A percentile compares a stretch with the other conserved stretches of the same genome.
Conservation (phyloP, 2,329 filamentous ascomycete species). For the Ascochyta clinopodiicola region DNA sequence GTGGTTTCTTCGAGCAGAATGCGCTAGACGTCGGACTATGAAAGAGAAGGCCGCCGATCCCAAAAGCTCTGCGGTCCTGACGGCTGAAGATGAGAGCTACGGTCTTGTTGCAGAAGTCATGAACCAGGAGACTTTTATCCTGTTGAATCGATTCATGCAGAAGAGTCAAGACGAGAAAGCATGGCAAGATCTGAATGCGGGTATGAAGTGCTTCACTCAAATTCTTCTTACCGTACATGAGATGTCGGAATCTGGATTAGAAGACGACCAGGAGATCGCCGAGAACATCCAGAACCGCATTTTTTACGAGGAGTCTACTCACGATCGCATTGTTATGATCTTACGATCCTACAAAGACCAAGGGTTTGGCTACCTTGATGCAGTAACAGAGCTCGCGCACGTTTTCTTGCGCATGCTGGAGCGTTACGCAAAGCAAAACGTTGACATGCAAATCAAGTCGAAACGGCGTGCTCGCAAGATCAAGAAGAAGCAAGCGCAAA, state of each 20-base stretch:
- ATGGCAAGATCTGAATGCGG: constrained; percentile 85
- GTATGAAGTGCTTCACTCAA: constrained; percentile 94
- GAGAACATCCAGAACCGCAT: constrained; percentile 96
- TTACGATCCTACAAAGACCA: constrained; percentile 90
- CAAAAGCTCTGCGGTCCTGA: constrained; percentile 48
- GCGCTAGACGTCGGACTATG: constrained; percentile 66
- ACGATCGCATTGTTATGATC: constrained; percentile 83
- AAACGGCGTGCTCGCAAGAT: constrained; percentile 75
- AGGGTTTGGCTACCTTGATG: constrained; percentile 90
- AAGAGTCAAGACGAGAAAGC: constrained; percentile 79
- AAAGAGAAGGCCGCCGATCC: constrained; percentile 62
- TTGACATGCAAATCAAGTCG: constrained; percentile 90
- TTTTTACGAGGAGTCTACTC: constrained; percentile 97
- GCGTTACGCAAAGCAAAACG: constrained; percentile 91
- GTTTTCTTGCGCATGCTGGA: constrained; percentile 93
- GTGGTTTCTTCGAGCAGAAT: constrained; percentile 91
- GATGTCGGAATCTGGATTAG: constrained; percentile 81
- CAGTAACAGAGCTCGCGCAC: constrained; percentile 87
- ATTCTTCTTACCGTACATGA: constrained; percentile 91
- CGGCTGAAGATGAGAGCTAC: constrained; percentile 72
- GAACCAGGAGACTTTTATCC: constrained; percentile 93
- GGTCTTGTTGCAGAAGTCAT: constrained; percentile 87
- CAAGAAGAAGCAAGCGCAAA: constrained; percentile 64
- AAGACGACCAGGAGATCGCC: constrained; percentile 97
- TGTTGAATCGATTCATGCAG: constrained; percentile 83